Evolutionary conservation across 2,329 filamentous ascomycete species (phyloP), one percentile per base, ranked within the genome.

Genomic region (Exophiala dermatitidis): DNA sequence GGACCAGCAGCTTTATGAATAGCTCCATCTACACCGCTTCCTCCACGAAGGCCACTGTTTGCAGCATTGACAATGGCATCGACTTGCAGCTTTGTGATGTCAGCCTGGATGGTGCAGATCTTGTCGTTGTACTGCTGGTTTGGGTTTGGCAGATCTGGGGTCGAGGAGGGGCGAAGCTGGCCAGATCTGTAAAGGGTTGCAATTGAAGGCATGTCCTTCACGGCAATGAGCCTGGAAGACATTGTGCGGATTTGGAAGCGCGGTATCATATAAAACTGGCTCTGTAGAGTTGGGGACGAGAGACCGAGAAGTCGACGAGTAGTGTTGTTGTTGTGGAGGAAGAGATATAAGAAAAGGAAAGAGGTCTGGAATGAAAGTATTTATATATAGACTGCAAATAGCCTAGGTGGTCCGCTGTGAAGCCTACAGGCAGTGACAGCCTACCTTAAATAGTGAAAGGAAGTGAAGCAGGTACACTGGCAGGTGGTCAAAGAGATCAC

Each of bases 51-150:
- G 1, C 77, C 78, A 6, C 71, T 72, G 69, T 97, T 97, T 42
- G 93, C 91, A 1, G 93, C 91, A 68, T 97, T 97, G 68, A 97
- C 90, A 62, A 96, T 93, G 59, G 86, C 85, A 65, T 90, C 88
- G 43, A 90, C 78, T 32, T 77, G 68, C 3, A 97, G 80, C 9
- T 76, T 82, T 9, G 90, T 96, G 69, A 97, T 94, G 68, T 95
- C 89, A 62, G 82, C 81, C 52, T 81, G 79, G 60, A 89, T 77
- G 36, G 91, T 72, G 43, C 80, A 81, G 63, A 96, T 77, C 59
- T 80, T 83, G 66, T 81, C 71, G 72, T 94, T 94, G 71, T 86
- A 73, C 6, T 69, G 62, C 52, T 76, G 68, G n/a, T 77, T 80
- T 5, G 74, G 69, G 19, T 67, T 61, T 3, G 68, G 66, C 1